These are phyloP conservation scores for Aeminium ludgeri DNA, from an alignment of 495 filamentous ascomycete genomes.

Conservation along the genomic window DNA sequence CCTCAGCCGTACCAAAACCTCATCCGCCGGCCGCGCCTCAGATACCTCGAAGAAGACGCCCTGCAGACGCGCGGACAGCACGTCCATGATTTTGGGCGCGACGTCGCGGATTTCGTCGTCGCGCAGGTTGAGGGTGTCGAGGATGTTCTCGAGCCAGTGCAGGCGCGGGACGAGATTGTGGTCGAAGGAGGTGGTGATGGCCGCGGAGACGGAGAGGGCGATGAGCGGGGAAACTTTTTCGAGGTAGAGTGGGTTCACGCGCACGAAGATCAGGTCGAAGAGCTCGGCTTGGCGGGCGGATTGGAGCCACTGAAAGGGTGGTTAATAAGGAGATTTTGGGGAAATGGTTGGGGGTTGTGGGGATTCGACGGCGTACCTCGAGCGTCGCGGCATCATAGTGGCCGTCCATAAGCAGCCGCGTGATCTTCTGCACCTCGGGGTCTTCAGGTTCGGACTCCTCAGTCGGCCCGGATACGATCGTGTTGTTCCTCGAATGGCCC, in stretches of 20 bases:
- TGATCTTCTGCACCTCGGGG: constrained; percentile 45
- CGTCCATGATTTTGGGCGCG: constrained; percentile 19
- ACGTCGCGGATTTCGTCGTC: constrained; percentile 16
- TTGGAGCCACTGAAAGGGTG: constrained; percentile 59
- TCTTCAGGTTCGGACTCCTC: constrained; percentile 41
- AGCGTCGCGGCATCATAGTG: constrained; percentile 56
- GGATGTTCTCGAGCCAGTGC: constrained; percentile 57
- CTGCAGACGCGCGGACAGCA: constrained; percentile 15
- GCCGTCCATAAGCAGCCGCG: constrained; percentile 43
- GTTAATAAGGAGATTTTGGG: not conserved
- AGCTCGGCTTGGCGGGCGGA: constrained; percentile 49
- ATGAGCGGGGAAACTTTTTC: constrained; percentile 51
- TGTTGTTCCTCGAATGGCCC: not conserved
- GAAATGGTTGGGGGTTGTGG: constrained; percentile 13
- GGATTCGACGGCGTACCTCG: constrained; percentile 29
- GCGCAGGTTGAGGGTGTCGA: constrained; percentile 34
- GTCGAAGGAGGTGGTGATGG: constrained; percentile 54
- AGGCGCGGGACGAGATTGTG: constrained; percentile 51
- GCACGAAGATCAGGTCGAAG: constrained; percentile 66
- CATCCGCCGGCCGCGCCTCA: constrained; percentile 3
- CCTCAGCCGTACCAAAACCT: constrained; percentile 4
- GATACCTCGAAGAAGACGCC: constrained; percentile 14
- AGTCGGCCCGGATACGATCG: no score
- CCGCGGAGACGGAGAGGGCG: constrained; percentile 65
- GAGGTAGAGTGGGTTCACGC: constrained; percentile 55